Evolutionary conservation across 208 protist species (phyloP), one percentile per base, ranked within the genome.

Genomic region (Trichomonas tenax): DNA sequence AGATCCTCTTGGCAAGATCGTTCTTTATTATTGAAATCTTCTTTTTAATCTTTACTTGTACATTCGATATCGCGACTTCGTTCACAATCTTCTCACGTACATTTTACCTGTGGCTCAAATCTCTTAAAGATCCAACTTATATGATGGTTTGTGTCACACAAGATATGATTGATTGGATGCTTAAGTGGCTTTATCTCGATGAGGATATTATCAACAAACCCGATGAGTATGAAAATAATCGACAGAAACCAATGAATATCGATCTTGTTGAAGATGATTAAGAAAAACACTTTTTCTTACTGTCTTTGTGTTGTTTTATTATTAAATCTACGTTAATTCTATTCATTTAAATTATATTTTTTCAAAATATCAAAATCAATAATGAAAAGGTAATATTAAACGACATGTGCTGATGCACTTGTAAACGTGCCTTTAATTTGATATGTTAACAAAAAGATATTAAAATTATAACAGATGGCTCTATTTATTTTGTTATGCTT

Each of bases 81-180:
- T 72, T n/a, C 21, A 72, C 58, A 26, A n/a, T n/a, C 4, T 72
- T 72, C 26, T 17, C 11, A 6, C 11, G 58, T n/a, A 21, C 2
- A 6, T 6, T 26, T 2, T n/a, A 31, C 26, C 21, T 72, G 11
- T n/a, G 21, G 26, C 21, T 72, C 21, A 72, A n/a, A n/a, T n/a
- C 58, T 31, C 4, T 72, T 6, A 72, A 72, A 21, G 58, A 72
- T 72, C 58, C 26, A 72, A 72, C 58, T 6, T n/a, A 31, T 6
- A 72, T 72, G 11, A 72, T 72, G 58, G 58, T 72, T 72, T 72
- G 58, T 72, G 11, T 84, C 6, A 84, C 31, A 23, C 81, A 84
- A 84, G 81, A 84, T 84, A 40, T 84, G 81, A 84, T 84, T 84
- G 81, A 84, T 84, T 84, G 81, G 81, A 84, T 84, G 81, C 11